Evolutionary conservation across 345 rosid species (phyloP), one percentile per base, ranked within the genome.

Genomic region (Mangifera indica): DNA sequence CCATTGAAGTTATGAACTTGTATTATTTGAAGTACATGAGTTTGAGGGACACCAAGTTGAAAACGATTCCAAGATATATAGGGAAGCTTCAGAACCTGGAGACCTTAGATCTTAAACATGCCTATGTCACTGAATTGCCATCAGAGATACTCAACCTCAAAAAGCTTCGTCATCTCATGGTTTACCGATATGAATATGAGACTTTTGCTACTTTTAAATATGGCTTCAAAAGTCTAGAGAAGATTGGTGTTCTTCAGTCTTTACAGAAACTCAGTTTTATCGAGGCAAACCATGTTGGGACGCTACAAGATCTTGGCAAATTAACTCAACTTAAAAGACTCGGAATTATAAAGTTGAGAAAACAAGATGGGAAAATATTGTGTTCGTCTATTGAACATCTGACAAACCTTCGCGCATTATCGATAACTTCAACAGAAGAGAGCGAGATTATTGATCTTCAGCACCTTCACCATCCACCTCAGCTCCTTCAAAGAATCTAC

Each of bases 91-190:
- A 59, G 18, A 78, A 82, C 64, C 73, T 85, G 5, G 86, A 82
- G 73, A 85, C 84, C 0, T 59, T 85, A 44, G 86, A 85, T 60
- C 82, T 85, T 58, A 85, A 82, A 24, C 83, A 82, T n/a, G 59
- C 86, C 32, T 40, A 69, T 45, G 81, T 82, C 57, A 72, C 81
- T 0, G 67, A 63, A 49, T 63, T 85, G 71, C 88, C 88, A 0
- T 67, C 61, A n/a, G 81, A 79, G 69, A 70, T 85, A 22, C 48
- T 75, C 40, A 79, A 79, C 76, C 84, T 85, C 14, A 66, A 70
- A 51, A 62, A 69, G n/a, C 84, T 85, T 14, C 78, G 84, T 10
- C 81, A 85, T 65, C 70, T 82, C 2, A 66, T 81, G 1, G 80
- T 81, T 2, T 85, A 82, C 37, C 76, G 80, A 3, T 85, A 80